Evolutionary conservation across 257 asterid species (phyloP).

Genomic region (Gentiana macrophylla): DNA sequence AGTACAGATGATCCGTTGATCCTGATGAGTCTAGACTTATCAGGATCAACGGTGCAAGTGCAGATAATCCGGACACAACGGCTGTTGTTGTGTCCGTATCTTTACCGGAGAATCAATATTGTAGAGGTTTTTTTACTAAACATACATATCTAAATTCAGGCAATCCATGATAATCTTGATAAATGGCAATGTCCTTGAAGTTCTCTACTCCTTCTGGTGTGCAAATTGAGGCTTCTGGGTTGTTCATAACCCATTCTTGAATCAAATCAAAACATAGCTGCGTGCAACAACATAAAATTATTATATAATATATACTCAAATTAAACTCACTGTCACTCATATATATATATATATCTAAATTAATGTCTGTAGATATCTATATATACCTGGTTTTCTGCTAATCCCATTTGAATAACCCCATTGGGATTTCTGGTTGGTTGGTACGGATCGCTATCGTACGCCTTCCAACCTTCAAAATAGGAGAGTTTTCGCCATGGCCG

Average conservation of each 20-base stretch:
- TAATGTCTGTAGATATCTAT: background rate
- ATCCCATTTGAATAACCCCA: conserved; percentile 26
- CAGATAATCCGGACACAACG: no score
- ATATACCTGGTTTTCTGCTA: conserved; percentile 28
- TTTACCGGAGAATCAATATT: no score
- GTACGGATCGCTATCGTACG: conserved; percentile 30
- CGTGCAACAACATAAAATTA: background rate
- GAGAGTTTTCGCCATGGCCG: conserved; percentile 34
- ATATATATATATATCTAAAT: background rate
- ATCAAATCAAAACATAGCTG: conserved; percentile 25
- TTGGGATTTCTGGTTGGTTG: conserved; percentile 10
- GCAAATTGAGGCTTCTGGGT: conserved; percentile 24
- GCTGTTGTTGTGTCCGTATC: no score
- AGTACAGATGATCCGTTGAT: no score
- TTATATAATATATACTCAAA: no score
- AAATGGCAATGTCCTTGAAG: conserved; percentile 22
- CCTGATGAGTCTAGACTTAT: no score
- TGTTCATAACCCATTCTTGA: conserved; percentile 16
- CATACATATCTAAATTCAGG: conserved; percentile 66
- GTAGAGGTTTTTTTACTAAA: background rate
- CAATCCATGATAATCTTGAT: conserved; percentile 45
- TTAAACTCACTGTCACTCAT: no score
- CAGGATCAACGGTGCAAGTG: no score
- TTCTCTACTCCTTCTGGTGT: conserved; percentile 16
- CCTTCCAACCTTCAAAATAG: conserved; percentile 40